A percentile compares a stretch with the other conserved stretches of the same genome.
Evolutionary conservation across 306 rosid genomes (phyloP).

Genomic region (Fragaria vesca): DNA sequence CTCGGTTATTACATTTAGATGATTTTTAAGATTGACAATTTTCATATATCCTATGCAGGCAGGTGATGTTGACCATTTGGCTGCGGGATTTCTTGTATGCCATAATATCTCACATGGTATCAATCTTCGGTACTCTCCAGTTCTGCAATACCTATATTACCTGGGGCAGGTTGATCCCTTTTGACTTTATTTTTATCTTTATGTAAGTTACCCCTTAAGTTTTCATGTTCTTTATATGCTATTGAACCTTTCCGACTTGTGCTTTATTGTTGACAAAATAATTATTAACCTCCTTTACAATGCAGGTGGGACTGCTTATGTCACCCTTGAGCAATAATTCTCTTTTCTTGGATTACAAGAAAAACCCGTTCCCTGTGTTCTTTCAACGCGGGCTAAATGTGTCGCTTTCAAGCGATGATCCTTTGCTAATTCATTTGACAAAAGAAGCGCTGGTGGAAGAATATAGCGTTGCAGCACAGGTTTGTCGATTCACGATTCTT

Average conservation of each 20-base stretch:
- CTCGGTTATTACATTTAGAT: conserved; percentile 5
- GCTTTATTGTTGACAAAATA: conserved; percentile 9
- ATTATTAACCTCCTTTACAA: conserved; percentile 13
- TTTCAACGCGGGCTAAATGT: conserved; percentile 83
- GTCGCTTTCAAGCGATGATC: conserved; percentile 84
- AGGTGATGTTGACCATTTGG: conserved; percentile 85
- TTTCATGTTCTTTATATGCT: neutral
- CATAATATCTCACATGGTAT: conserved; percentile 89
- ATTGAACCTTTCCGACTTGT: conserved; percentile 18
- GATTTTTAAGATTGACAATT: conserved; percentile 24
- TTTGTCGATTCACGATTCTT: conserved; percentile 14
- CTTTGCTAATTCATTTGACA: conserved; percentile 52
- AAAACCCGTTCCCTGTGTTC: conserved; percentile 79
- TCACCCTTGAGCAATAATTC: conserved; percentile 89
- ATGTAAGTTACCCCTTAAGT: neutral
- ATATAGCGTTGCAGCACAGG: conserved; percentile 53
- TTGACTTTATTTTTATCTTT: neutral
- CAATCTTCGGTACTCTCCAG: conserved; percentile 75
- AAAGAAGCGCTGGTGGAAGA: conserved; percentile 53
- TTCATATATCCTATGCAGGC: conserved; percentile 48
- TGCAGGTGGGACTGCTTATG: conserved; percentile 71
- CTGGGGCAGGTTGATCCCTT: conserved; percentile 69
- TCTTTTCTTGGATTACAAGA: conserved; percentile 80
- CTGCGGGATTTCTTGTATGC: conserved; percentile 73
- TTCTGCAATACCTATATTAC: conserved; percentile 77